These are phyloP conservation scores for Plasmodium inui DNA, from an alignment of 169 alveolate species.

Conservation along the genomic window DNA sequence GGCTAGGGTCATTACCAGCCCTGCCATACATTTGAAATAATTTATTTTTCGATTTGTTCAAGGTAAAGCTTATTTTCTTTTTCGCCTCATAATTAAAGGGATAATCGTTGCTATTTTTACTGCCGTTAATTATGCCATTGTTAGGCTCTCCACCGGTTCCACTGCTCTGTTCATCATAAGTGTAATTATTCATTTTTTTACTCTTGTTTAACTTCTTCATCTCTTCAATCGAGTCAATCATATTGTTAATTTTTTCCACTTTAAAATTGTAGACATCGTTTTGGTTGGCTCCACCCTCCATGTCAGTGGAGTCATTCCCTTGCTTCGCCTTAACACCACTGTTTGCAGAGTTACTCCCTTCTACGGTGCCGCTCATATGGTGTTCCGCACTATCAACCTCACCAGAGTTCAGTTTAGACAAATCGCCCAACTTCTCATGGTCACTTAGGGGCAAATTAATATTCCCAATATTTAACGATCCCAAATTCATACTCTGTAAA, in stretches of 20 bases:
- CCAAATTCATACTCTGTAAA: constrained; percentile 36
- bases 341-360: background rate
- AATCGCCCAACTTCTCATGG: constrained; percentile 17
- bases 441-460: constrained; percentile 32
- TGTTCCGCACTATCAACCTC: background rate
- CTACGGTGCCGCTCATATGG: background rate
- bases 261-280: constrained; percentile 30
- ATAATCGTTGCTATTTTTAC: background rate
- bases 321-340: background rate
- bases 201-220: constrained; percentile 57
- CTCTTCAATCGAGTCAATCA: constrained; percentile 69
- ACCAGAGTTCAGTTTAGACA: constrained; percentile 19
- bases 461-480: constrained; percentile 16
- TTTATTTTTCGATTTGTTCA: constrained; percentile 54
- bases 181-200: background rate
- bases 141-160: background rate
- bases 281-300: background rate
- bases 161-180: background rate
- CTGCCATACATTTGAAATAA: constrained; percentile 34
- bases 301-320: background rate
- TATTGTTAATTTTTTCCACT: constrained; percentile 60
- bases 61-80: constrained; percentile 62
- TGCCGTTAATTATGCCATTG: background rate
- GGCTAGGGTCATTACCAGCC: background rate
- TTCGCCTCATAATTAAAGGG: constrained; percentile 23